Evolutionary conservation across 768 basidiomycete species (phyloP), one percentile per base, ranked within the genome.

Genomic region (Lepiota brunneoincarnata): DNA sequence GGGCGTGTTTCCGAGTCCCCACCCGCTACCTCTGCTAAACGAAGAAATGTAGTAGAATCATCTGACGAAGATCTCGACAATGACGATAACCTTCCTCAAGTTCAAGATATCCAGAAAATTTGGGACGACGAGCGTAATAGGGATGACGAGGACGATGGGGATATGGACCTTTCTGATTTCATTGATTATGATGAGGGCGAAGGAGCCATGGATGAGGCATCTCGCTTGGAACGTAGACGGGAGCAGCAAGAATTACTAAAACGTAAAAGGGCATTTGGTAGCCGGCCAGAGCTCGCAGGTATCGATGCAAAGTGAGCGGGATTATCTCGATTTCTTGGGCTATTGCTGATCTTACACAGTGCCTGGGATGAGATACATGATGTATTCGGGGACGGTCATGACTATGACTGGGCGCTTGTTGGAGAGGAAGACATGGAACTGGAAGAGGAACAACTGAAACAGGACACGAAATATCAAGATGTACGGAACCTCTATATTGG

Each of bases 311-410:
- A 79, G 93, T 91, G 66, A 71, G 90, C 79, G 36, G 45, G 47
- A 20, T 37, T 37, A 39, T 42, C 15, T 26, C 55, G 31, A 9
- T 31, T 41, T 45, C 17, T 39, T 38, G n/a, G 35, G 23, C 35
- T 41, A 48, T 51, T 24, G 15, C 49, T 41, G 28, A 55, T 51
- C 56, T 63, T 59, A 53, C 59, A 31, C n/a, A 96, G 93, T 63
- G 88, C 93, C 23, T 97, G 93, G 93, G 88, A 91, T 43, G 97
- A 98, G 71, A 89, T 98, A 23, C 87, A 90, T 57, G 95, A 93
- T 55, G 92, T 98, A 1, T 99, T 99, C 59, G 97, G 97, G 31
- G 91, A 95, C 59, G 97, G 97, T 6, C 86, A 89, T 62, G 95
- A 98, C 59, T 99, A 96, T 67, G 93, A 93, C 61, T 95, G 92